Base-by-base conservation (phyloP, 2,329 filamentous ascomycete species). In the Apiospora arundinis region DNA sequence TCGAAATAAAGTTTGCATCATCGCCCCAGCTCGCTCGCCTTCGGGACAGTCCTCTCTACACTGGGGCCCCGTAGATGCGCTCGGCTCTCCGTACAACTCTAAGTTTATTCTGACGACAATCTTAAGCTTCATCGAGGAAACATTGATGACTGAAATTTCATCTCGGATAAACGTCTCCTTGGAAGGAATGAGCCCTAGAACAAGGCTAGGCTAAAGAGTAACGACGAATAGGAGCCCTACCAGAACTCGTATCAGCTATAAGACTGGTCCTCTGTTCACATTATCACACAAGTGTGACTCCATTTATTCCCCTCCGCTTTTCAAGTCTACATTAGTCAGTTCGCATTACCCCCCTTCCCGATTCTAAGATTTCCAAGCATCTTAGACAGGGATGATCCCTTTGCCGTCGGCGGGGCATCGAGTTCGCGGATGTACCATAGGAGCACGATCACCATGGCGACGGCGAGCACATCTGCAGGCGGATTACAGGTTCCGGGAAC, bases 401-500 rank as follows among this genome's bases (percentile, higher is more conserved):
- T 49, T 25, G n/a, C 48, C 12, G 48, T 3, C 4, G 28, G 5
- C 28, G 28, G 28, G 25, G n/a, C 56, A 21, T 65, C 12, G 4
- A 65, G 8, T 11, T 42, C 66, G 11, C 66, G 42, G 37, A 68
- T 49, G 23, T 68, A 23, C 66, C 66, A 68, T 16, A 68, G 4
- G 18, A 68, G 25, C 44, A 49, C 66, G 5, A 28, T 21, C 1
- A 40, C 25, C 14, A 68, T 12, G 21, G 66, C 44, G 8, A 68
- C 14, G 1, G 12, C 25, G 4, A 45, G 11, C 40, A 68, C 28
- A 28, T 46, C 75, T 74, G 81, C 73, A 4, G 28, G 18, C 28
- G 60, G 21, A 32, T 28, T 11, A 2, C 23, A 5, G 5, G 63
- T 28, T 1, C 14, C 70, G 1, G 73, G 71, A 1, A 75, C 52